These are phyloP conservation scores for Phenoliferia sp. DNA, from an alignment of 1,284 basidiomycete species.

Conservation along the genomic window DNA sequence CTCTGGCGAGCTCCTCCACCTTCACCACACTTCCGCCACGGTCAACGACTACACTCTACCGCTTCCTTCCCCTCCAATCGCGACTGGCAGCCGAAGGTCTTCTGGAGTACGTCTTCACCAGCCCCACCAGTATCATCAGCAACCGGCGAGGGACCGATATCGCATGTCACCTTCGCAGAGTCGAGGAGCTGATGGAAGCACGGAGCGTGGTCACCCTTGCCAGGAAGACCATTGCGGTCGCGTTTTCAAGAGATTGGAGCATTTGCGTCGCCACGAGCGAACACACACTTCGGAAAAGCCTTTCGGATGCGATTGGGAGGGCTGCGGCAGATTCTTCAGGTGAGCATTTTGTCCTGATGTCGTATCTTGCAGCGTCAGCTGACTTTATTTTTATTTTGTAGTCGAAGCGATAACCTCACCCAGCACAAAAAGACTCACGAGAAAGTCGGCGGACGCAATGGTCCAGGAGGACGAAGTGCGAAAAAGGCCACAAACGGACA, in stretches of 20 bases:
- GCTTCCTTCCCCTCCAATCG: background rate
- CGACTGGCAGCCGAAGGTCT: no score
- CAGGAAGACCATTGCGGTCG: constrained; percentile 33
- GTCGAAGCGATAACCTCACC: constrained; percentile 74
- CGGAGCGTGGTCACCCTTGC: constrained; percentile 11
- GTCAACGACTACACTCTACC: background rate
- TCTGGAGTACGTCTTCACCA: no score
- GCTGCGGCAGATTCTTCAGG: constrained; percentile 19
- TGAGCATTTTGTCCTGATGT: background rate
- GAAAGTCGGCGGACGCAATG: constrained; percentile 17
- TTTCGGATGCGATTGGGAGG: constrained; percentile 62
- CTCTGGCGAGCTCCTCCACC: background rate
- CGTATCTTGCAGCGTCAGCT: background rate
- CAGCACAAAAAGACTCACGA: constrained; percentile 75
- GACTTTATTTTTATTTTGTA: constrained; percentile 38
- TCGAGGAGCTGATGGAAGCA: background rate
- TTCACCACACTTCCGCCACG: background rate
- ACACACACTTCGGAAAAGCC: constrained; percentile 87
- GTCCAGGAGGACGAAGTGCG: background rate
- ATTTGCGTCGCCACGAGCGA: constrained; percentile 75
- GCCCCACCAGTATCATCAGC: background rate
- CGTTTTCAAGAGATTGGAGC: constrained; percentile 78
- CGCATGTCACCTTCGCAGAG: background rate
- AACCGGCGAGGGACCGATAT: no score
- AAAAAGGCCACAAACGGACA: no score